Conservation (phyloP, 257 asterid species). For the Solanum medicagineum region DNA sequence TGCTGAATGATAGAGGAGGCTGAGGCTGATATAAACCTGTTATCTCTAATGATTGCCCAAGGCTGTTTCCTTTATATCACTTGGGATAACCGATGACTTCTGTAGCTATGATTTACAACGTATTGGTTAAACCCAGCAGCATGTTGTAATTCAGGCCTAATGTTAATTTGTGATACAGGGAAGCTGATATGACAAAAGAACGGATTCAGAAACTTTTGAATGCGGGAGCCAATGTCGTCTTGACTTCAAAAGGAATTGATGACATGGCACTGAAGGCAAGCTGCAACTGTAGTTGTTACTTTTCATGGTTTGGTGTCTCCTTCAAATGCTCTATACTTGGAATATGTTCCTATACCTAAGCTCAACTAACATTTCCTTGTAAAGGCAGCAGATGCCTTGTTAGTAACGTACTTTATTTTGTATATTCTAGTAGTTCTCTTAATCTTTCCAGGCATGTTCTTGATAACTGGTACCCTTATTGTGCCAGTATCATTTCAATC, state of each 20-base stretch:
- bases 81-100: neutral
- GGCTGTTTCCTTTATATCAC: neutral
- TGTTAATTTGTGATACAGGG: constrained; percentile 34
- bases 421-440: neutral
- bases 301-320: neutral
- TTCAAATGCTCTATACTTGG: neutral
- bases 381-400: neutral
- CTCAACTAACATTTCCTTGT: neutral
- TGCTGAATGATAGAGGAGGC: neutral
- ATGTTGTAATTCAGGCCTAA: neutral
- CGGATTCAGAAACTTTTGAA: constrained; percentile 85
- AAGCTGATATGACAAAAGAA: constrained; percentile 95
- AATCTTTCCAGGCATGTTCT: neutral
- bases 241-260: constrained; percentile 95
- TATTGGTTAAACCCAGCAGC: neutral
- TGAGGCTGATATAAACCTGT: neutral
- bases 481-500: neutral
- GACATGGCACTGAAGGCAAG: constrained; percentile 98
- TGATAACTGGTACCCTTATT: neutral
- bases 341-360: neutral
- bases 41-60: neutral
- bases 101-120: neutral
- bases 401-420: neutral
- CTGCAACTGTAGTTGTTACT: neutral
- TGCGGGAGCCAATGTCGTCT: constrained; percentile 93